These are phyloP conservation scores for Aspergillus tamarii DNA, from an alignment of 2,329 filamentous ascomycete genomes.

Conservation along the genomic window DNA sequence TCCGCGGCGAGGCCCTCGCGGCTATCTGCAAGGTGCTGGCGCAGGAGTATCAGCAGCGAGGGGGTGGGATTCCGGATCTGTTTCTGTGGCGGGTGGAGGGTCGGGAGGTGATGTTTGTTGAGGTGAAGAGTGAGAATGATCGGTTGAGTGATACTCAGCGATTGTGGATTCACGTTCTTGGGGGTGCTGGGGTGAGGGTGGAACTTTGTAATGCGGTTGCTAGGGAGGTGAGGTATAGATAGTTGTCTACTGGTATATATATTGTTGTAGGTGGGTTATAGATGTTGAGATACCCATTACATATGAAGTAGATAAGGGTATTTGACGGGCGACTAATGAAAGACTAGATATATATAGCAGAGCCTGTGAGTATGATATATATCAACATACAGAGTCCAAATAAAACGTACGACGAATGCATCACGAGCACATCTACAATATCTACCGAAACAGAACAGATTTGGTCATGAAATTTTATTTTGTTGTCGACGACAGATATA, in stretches of 20 bases:
- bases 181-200: conserved; percentile 79
- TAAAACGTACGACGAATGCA: too few species aligned
- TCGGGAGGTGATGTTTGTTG: conserved; percentile 72
- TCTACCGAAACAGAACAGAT: background rate
- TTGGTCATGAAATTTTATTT: background rate
- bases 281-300: conserved; percentile 1
- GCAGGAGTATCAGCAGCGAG: conserved; percentile 87
- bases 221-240: conserved; percentile 51
- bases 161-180: conserved; percentile 94
- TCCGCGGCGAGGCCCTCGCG: conserved; percentile 77
- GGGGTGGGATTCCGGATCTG: conserved; percentile 87
- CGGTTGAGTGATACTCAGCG: conserved; percentile 92
- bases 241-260: background rate
- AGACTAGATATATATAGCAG: background rate
- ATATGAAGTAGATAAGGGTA: background rate
- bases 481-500: background rate
- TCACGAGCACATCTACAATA: background rate
- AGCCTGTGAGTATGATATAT: background rate
- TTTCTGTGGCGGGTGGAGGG: conserved; percentile 75
- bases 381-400: background rate
- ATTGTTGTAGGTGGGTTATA: background rate
- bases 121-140: conserved; percentile 87
- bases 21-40: conserved; percentile 91
- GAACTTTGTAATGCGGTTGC: conserved; percentile 74
- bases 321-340: background rate